Conservation (phyloP, 2,329 filamentous ascomycete genomes). For the Colletotrichum sansevieriae region DNA sequence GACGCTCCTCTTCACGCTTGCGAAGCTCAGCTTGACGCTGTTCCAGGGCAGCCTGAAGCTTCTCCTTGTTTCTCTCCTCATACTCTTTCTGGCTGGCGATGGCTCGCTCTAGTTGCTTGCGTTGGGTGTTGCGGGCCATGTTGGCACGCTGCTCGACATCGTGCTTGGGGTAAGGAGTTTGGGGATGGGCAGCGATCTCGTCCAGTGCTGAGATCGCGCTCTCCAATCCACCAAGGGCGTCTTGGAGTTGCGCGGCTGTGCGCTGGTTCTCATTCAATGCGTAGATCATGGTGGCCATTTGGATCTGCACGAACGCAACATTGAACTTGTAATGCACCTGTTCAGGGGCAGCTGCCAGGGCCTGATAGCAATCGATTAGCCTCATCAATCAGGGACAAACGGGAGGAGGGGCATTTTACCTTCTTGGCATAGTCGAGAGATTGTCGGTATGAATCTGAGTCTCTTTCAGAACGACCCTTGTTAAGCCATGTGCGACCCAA, state of each 20-base stretch:
- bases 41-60: conserved; percentile 83
- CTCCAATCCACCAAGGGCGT: conserved; percentile 84
- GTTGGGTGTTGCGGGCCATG: conserved; percentile 97
- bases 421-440: conserved; percentile 73
- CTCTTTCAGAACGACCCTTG: conserved; percentile 75
- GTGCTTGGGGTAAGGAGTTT: conserved; percentile 87
- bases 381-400: background rate
- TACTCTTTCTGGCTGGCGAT: conserved; percentile 89
- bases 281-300: conserved; percentile 87
- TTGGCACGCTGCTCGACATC: conserved; percentile 95
- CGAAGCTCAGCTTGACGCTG: conserved; percentile 84
- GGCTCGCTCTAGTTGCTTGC: conserved; percentile 89
- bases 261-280: conserved; percentile 81
- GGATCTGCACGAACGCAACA: conserved; percentile 96
- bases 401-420: conserved; percentile 56
- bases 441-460: conserved; percentile 68
- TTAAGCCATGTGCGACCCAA: conserved; percentile 90
- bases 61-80: conserved; percentile 91
- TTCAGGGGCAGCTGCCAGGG: conserved; percentile 82
- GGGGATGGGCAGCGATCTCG: conserved; percentile 71
- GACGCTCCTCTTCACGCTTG: conserved; percentile 81
- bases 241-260: conserved; percentile 83
- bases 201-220: conserved; percentile 82
- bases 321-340: conserved; percentile 97
- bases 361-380: conserved; percentile 59